Evolutionary conservation across 1,284 basidiomycete species (phyloP).

Genomic region (Pseudozyma tsukubaensis): DNA sequence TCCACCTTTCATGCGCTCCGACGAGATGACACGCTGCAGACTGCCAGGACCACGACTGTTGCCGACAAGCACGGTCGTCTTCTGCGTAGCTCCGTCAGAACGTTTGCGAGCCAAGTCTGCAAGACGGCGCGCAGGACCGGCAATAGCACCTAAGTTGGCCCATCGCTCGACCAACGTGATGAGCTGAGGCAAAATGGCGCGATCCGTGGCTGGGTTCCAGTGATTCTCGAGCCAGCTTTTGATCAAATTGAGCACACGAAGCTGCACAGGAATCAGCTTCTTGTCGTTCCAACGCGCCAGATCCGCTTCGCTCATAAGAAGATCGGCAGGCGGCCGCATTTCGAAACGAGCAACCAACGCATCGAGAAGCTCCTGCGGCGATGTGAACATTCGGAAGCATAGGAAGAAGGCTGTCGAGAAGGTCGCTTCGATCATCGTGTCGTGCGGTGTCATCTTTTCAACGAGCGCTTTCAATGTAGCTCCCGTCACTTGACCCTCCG

Average conservation of each 20-base stretch:
- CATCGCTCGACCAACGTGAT: constrained; percentile 76
- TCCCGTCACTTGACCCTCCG: constrained; percentile 87
- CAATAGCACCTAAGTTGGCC: constrained; percentile 69
- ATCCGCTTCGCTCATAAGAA: constrained; percentile 74
- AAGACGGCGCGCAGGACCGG: constrained; percentile 77
- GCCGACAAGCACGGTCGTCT: constrained; percentile 45
- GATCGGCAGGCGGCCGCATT: constrained; percentile 71
- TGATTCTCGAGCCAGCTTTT: constrained; percentile 92
- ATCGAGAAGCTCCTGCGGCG: constrained; percentile 80
- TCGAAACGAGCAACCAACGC: constrained; percentile 85
- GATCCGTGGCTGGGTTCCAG: constrained; percentile 77
- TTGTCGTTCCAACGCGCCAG: constrained; percentile 81
- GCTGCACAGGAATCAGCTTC: constrained; percentile 86
- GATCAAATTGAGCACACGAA: constrained; percentile 90
- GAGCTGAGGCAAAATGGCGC: constrained; percentile 73
- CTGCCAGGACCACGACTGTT: constrained; percentile 48
- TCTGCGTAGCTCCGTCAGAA: constrained; percentile 40
- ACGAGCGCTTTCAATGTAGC: constrained; percentile 88
- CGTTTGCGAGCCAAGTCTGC: constrained; percentile 51
- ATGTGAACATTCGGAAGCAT: constrained; percentile 93
- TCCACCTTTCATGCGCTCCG: constrained; percentile 60
- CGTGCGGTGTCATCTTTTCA: constrained; percentile 96
- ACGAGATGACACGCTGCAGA: constrained; percentile 64
- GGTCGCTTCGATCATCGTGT: constrained; percentile 80
- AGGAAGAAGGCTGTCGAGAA: constrained; percentile 92